phyloP scores from a whole-genome alignment of 2,329 filamentous ascomycete species.

The Paraphaeosphaeria minitans region DNA sequence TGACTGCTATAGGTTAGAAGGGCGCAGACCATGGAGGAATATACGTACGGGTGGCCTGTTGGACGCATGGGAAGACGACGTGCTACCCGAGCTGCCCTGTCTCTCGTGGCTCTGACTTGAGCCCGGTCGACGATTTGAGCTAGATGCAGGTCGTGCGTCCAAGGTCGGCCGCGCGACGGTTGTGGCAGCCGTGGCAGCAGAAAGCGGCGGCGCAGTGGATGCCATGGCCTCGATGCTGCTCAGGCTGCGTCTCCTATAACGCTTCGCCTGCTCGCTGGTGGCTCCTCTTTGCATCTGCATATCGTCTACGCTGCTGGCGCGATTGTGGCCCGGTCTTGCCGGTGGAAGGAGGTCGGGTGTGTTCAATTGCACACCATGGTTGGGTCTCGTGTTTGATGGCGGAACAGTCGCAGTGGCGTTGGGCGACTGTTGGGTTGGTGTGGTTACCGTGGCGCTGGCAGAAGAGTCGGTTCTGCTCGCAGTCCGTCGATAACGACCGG shows the following conservation, averaged over 20 bases:
- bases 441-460: constrained; percentile 37
- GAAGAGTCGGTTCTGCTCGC: constrained; percentile 60
- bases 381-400: constrained; percentile 61
- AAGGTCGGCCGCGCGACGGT: constrained; percentile 23
- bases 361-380: constrained; percentile 61
- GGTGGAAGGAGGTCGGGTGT: constrained; percentile 25
- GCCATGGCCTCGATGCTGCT: constrained; percentile 62
- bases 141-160: constrained; percentile 35
- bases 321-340: constrained; percentile 56
- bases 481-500: constrained; percentile 81
- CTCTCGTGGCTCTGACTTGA: constrained; percentile 45
- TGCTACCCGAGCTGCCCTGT: constrained; percentile 47
- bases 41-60: constrained; percentile 42
- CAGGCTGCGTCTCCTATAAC: constrained; percentile 82
- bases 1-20: constrained; percentile 21
- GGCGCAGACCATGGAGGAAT: neutral
- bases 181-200: constrained; percentile 15
- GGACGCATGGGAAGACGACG: constrained; percentile 37
- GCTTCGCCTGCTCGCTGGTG: constrained; percentile 70
- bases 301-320: constrained; percentile 71
- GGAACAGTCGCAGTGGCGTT: constrained; percentile 47
- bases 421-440: constrained; percentile 39
- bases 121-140: constrained; percentile 36
- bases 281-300: constrained; percentile 65
- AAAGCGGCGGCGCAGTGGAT: constrained; percentile 22